Evolutionary conservation across 2,329 filamentous ascomycete species (phyloP).

Genomic region (Curvularia hawaiiensis): DNA sequence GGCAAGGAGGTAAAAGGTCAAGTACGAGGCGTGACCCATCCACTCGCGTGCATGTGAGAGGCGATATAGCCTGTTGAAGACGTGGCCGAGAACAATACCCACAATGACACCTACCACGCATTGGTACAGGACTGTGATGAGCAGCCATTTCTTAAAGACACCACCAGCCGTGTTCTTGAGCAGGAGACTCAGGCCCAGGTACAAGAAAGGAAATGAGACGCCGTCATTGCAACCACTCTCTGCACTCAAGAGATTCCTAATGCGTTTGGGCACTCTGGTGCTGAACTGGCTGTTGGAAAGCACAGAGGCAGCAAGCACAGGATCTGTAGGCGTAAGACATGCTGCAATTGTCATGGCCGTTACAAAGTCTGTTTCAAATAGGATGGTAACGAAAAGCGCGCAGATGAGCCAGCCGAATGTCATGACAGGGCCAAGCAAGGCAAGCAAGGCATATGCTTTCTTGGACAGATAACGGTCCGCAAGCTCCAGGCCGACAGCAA

Average conservation of each 20-base stretch:
- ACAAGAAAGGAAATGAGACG: constrained; percentile 62
- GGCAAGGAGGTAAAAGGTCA: constrained; percentile 62
- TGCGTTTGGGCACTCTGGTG: constrained; percentile 55
- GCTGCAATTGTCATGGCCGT: constrained; percentile 59
- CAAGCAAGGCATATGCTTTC: constrained; percentile 58
- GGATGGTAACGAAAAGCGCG: constrained; percentile 52
- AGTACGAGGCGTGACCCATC: constrained; percentile 57
- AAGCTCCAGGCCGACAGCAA: constrained; percentile 46
- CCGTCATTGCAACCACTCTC: constrained; percentile 64
- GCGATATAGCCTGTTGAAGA: constrained; percentile 55
- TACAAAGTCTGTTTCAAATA: constrained; percentile 54
- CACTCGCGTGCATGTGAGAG: constrained; percentile 54
- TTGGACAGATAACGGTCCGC: constrained; percentile 55
- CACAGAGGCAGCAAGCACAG: constrained; percentile 60
- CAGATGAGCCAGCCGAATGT: constrained; percentile 55
- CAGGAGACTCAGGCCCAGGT: constrained; percentile 56
- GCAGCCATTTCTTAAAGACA: constrained; percentile 58
- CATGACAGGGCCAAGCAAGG: constrained; percentile 60
- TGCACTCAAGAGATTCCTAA: constrained; percentile 58
- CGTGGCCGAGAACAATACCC: constrained; percentile 55
- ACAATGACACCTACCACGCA: constrained; percentile 56
- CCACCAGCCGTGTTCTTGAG: constrained; percentile 46
- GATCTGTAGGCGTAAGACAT: constrained; percentile 63
- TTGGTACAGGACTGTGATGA: constrained; percentile 62
- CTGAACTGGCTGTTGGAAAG: constrained; percentile 60